Base-by-base conservation (phyloP, 352 stramenopile genomes). In the Pythium sukuiense region DNA sequence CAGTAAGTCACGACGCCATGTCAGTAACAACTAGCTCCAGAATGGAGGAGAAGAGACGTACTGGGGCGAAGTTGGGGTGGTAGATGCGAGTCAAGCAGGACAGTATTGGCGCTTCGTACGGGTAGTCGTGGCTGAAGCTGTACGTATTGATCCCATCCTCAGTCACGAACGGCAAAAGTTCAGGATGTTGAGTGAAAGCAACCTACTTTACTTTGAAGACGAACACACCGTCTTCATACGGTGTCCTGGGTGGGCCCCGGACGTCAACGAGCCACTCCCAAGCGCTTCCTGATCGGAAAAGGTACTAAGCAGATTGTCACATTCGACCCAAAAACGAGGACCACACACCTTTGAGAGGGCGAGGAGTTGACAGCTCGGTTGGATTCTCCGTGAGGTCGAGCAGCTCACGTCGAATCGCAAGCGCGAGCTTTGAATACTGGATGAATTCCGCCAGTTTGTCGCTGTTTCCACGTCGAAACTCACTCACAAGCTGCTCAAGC, bases 51-150 rank as follows among this genome's bases (percentile, higher is more conserved):
- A n/a, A n/a, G n/a, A 55, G 16, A 54, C 74, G n/a, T 62, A 88
- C 80, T 14, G 80, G 76, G 11, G 87, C 74, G 52, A 90, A 90
- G 61, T 90, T 90, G n/a, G 80, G 74, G 50, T 90, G 81, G 59
- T 88, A 90, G 62, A 90, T 87, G 20, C 66, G 77, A 12, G 81
- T 87, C 16, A 72, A 55, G 27, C 79, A 85, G 0, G 63, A 71
- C n/a, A 90, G 27, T 0, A 65, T 29, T 1, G 79, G 81, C 6
- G 79, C 52, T 49, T 85, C 76, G 54, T 87, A 90, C 6, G 81
- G 81, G 35, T 90, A 90, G 20, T 87, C 81, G 33, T 74, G 69
- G 2, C 74, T 65, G 61, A 90, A 88, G 6, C 72, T 84, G 35
- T 24, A 33, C 8, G 8, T 4, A 35, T 32, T 24, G 4, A 50